Conservation (phyloP, 495 filamentous ascomycete species). For the Rusavskia elegans region DNA sequence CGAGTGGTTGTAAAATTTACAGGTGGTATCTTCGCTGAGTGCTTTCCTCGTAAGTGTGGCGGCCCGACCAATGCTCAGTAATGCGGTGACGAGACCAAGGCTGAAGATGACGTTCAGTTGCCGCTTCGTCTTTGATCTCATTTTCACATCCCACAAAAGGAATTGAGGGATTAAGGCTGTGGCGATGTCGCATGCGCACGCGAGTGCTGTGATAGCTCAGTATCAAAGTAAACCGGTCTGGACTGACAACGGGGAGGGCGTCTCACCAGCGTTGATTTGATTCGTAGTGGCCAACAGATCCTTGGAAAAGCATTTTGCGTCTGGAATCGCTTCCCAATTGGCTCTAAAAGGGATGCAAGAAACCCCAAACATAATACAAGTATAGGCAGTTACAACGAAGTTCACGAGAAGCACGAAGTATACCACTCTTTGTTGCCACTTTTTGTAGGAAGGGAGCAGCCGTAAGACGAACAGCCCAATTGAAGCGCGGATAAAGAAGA, state of each 20-base stretch:
- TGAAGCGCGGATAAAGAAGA: not conserved
- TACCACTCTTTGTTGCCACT: not conserved
- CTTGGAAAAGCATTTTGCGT: too few relatives aligned
- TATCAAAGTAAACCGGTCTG: too few relatives aligned
- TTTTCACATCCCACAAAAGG: not conserved
- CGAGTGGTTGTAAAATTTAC: not conserved
- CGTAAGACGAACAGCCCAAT: not conserved
- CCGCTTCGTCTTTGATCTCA: not conserved
- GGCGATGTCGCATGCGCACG: too few relatives aligned
- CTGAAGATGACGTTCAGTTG: not conserved
- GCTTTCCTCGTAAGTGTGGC: not conserved
- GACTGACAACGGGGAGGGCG: too few relatives aligned
- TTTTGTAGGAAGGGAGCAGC: not conserved
- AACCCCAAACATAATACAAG: too few relatives aligned
- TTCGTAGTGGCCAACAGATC: too few relatives aligned
- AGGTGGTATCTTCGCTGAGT: not conserved
- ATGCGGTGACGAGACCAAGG: not conserved
- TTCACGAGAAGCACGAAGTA: not conserved
- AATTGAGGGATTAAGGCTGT: too few relatives aligned
- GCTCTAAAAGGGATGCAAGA: too few relatives aligned
- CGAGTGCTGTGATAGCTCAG: too few relatives aligned
- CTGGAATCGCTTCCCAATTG: too few relatives aligned
- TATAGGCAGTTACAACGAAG: not conserved
- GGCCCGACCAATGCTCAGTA: not conserved
- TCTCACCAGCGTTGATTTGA: too few relatives aligned